Conservation (phyloP, 1,284 basidiomycete species). For the Inonotus obliquus region DNA sequence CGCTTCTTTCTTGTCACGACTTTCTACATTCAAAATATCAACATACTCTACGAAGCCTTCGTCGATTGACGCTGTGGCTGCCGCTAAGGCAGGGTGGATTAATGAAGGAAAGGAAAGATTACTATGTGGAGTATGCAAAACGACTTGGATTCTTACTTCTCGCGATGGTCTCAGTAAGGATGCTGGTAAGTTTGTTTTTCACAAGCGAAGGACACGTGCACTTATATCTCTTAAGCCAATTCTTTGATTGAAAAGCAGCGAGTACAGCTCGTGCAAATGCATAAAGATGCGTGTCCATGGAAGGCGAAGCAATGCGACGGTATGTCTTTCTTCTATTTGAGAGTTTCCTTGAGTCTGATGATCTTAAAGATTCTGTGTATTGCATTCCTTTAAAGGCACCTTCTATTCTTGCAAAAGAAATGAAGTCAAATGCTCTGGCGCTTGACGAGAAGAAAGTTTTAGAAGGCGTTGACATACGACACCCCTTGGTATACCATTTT, state of each 20-base stretch:
- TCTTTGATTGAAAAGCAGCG: conserved; percentile 69
- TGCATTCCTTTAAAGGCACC: conserved; percentile 68
- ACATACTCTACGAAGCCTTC: conserved; percentile 75
- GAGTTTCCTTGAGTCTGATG: conserved; percentile 3
- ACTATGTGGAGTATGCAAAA: conserved; percentile 61
- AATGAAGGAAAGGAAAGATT: conserved; percentile 74
- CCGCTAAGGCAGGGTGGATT: conserved; percentile 73
- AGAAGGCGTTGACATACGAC: conserved; percentile 53
- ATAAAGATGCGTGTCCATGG: conserved; percentile 81
- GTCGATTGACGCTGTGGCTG: conserved; percentile 69
- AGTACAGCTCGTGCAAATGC: conserved; percentile 54
- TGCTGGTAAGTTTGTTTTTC: conserved; percentile 51
- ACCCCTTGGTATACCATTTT: conserved; percentile 55
- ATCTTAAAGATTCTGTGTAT: conserved; percentile 59
- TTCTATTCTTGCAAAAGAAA: conserved; percentile 48
- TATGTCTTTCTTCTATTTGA: conserved; percentile 31
- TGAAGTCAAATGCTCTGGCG: conserved; percentile 49
- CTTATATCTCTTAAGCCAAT: conserved; percentile 41
- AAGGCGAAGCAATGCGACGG: conserved; percentile 72
- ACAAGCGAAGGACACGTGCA: conserved; percentile 19
- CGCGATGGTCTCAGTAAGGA: conserved; percentile 64
- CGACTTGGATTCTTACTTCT: conserved; percentile 66
- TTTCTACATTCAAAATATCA: conserved; percentile 69
- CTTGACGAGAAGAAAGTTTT: conserved; percentile 44
- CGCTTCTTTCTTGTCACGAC: conserved; percentile 62